Conservation (phyloP, 345 rosid species). For the Hypericum perforatum region DNA sequence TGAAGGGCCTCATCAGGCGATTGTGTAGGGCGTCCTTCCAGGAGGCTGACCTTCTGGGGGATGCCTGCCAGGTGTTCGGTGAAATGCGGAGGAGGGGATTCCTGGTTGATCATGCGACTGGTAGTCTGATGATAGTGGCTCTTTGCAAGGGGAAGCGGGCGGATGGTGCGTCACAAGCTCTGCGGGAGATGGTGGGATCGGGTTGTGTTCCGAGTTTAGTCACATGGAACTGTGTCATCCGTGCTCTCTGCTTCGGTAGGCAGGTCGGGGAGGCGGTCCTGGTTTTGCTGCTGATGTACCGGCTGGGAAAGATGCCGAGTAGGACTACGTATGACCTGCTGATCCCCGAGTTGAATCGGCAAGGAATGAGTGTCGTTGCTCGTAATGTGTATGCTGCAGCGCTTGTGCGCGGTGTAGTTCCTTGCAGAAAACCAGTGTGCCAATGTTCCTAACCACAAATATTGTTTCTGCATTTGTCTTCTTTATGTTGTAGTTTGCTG, state of each 20-base stretch:
- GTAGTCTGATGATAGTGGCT: conserved; percentile 24
- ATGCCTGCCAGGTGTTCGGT: conserved; percentile 35
- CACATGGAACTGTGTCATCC: conserved; percentile 29
- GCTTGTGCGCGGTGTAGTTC: conserved; percentile 38
- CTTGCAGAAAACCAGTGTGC: conserved; percentile 21
- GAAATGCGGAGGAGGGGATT: conserved; percentile 24
- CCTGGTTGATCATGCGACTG: conserved; percentile 15
- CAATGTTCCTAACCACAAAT: background rate
- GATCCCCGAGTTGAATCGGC: conserved; percentile 37
- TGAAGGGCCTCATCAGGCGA: conserved; percentile 33
- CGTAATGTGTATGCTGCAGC: conserved; percentile 40
- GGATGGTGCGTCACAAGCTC: conserved; percentile 28
- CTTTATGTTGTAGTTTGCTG: too few relatives aligned
- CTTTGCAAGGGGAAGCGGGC: conserved; percentile 25
- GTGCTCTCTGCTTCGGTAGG: conserved; percentile 31
- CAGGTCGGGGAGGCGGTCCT: conserved; percentile 32
- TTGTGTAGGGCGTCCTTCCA: conserved; percentile 31
- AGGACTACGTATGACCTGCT: conserved; percentile 27
- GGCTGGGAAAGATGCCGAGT: conserved; percentile 23
- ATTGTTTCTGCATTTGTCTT: too few relatives aligned
- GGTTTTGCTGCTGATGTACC: conserved; percentile 29
- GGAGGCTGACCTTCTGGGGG: conserved; percentile 25
- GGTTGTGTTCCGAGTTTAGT: conserved; percentile 32
- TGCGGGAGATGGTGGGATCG: conserved; percentile 21
- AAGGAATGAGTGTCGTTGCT: conserved; percentile 22